Base-by-base conservation (phyloP, 2,329 filamentous ascomycete genomes). In the Paracoccidioides lutzii region DNA sequence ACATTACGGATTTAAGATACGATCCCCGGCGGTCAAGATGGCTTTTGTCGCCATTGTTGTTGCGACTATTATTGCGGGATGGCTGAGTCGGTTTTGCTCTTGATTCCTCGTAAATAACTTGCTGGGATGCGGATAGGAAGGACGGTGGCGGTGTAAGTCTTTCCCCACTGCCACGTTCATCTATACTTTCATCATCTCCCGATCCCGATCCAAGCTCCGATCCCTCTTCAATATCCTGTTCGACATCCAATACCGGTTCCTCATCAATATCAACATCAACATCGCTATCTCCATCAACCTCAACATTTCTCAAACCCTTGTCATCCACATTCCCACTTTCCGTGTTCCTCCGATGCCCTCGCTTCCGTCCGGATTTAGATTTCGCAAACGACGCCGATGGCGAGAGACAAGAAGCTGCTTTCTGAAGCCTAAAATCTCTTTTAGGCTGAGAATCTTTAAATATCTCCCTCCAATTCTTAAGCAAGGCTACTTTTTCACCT, bases 381-480 rank as follows among this genome's bases (percentile, higher is more conserved):
- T 49, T 55, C 35, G 22, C 22, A 28, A 38, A n/a, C 12, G 30
- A 32, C 15, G 35, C 22, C 12, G 9, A 14, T 33, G 28, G 51
- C 3, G 12, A n/a, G n/a, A 22, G 12, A 32, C 9, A 5, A 33
- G 46, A 38, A 22, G 41, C 15, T 3, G 30, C 44, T 15, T 44
- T 48, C 33, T 41, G 43, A 12, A 45, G 30, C 22, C 33, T 49
- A 35, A 41, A 35, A 12, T 65, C 65, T 49, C 65, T 63, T 15
- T 62, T 62, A 5, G 67, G 69, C 53, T 71, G 64, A 0, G 67
- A 64, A 12, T 65, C 60, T 43, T 69, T 68, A 59, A 76, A 75
- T 2, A 74, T 60, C 55, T 75, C 71, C 22, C 72, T 67, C 73
- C 74, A 76, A 60, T 76, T 71, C 59, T 72, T 70, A 50, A 76